Evolutionary conservation across 108 stramenopile species (phyloP), one percentile per base, ranked within the genome.

Genomic region (Bacterosira constricta): DNA sequence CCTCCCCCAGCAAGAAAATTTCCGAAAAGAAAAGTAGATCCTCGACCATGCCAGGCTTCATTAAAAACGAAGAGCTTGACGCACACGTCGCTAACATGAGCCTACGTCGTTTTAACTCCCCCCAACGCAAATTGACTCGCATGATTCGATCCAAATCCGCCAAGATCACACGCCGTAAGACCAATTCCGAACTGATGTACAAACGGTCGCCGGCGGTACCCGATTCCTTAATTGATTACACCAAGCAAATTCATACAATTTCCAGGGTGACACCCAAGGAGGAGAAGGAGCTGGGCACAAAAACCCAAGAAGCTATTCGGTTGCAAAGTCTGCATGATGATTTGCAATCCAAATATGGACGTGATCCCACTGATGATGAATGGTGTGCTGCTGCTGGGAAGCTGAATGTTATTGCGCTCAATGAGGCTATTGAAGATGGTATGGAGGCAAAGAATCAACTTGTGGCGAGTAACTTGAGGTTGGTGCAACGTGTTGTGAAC

Each of bases 401-500:
- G 53, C 81, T 86, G 41, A 91, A 89, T 49, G 81, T 91, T 69
- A 85, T 86, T 37, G 83, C 87, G 8, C 38, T 95, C 34, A 42
- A 64, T 15, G 77, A 85, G 66, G 84, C 89, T 7, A 80, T 92
- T 18, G 72, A 90, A 32, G 88, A 87, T 52, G 94, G 94, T 20
- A 45, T 86, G 41, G 79, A 87, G 61, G 93, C 93, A 29, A 94
- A 94, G 75, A 89, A 94, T 75, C 73, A 73, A 55, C 77, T 95
- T 13, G 91, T 95, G 0, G 79, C 81, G 13, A 86, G 88, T 45
- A 95, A 95, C 79, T 67, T 95, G 1, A 80, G 94, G 20, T 83
- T 95, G 84, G 94, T 95, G 0, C 94, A 95, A 69, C 77, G 88
- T 38, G 91, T 92, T 15, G 94, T 92, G 26, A 95, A 95, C 62